Conservation (phyloP, 139 green algal genomes). For the Coccomyxa sp. region DNA sequence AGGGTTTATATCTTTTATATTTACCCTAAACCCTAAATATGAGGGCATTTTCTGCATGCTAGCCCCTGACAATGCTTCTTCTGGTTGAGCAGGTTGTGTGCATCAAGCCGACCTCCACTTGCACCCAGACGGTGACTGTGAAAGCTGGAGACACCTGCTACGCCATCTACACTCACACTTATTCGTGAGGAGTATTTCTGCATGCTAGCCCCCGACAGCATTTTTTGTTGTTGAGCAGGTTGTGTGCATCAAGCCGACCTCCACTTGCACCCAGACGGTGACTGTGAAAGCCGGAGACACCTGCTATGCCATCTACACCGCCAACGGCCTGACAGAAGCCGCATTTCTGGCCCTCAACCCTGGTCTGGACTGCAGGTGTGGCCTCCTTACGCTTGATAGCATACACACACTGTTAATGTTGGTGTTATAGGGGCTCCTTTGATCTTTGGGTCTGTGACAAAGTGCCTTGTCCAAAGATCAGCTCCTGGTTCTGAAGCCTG, state of each 20-base stretch:
- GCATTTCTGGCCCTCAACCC: constrained; percentile 2
- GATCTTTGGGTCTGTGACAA: too few relatives aligned
- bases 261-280: neutral
- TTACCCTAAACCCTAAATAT: neutral
- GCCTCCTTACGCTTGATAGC: too few relatives aligned
- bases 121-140: neutral
- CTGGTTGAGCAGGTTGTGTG: neutral
- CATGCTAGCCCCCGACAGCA: too few relatives aligned
- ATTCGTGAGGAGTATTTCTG: neutral
- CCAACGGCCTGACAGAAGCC: neutral
- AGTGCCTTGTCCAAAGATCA: too few relatives aligned
- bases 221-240: neutral
- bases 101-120: neutral
- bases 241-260: neutral
- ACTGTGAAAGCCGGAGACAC: constrained; percentile 10
- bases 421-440: too few relatives aligned
- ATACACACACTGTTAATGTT: too few relatives aligned
- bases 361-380: constrained; percentile 1
- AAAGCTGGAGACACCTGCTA: constrained; percentile 10
- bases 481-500: too few relatives aligned
- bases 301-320: neutral
- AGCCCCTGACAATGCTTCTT: too few relatives aligned
- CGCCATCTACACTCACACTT: neutral
- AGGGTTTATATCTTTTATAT: too few relatives aligned
- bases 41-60: too few relatives aligned